Base-by-base conservation (phyloP, 169 alveolate genomes). In the Plasmodium blacklocki region DNA sequence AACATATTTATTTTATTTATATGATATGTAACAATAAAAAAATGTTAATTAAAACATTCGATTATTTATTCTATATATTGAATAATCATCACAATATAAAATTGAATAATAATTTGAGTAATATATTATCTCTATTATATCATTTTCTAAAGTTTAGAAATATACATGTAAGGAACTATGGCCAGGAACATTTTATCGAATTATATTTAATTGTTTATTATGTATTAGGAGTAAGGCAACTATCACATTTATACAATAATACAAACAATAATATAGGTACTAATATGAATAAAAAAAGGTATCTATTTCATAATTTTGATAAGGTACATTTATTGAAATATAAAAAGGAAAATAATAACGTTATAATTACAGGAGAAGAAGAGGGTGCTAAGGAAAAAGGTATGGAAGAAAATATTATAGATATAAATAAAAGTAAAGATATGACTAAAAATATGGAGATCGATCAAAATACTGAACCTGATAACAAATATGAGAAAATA, bases 11-110 rank as follows among this genome's bases (percentile, higher is more conserved):
- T 21, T 86, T 86, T 45, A 73, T 86, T 26, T 73, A 72, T 43
- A 86, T 86, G 92, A 86, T 86, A 23, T 86, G 92, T 49, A 86
- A 86, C 39, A 86, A 72, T 54, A 59, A 86, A 64, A 29, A n/a
- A n/a, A 47, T 86, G 32, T 62, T 86, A 49, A 50, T 43, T 86
- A 72, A 72, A n/a, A 56, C 87, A 18, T 47, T 86, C 52, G 87
- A 86, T 67, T 86, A 86, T 49, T 47, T 86, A 47, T 86, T 86
- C 47, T 73, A 86, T 21, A 32, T 86, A 18, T 26, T 86, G 19
- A 86, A 86, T 54, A 73, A 64, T 62, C 23, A 71, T 2, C 26
- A 86, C 26, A 47, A 54, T 39, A 43, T 60, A 2, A 86, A 72
- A 43, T 15, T 62, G 29, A 70, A 62, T n/a, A 86, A 72, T 15